Base-by-base conservation (phyloP, 177 flowering plant genomes). In the Tripterygium wilfordii region DNA sequence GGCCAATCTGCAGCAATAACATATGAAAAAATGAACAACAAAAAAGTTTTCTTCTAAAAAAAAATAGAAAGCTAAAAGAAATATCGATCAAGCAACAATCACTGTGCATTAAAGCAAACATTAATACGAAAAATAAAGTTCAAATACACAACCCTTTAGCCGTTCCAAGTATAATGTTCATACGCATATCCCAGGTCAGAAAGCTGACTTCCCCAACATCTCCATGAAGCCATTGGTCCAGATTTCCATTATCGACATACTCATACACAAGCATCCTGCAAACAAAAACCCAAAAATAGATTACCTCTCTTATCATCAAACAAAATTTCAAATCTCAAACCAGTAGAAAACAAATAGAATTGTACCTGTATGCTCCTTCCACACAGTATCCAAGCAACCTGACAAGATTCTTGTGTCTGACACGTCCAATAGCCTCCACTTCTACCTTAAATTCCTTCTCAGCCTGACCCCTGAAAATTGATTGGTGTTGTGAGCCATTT, bases 191-290 rank as follows among this genome's bases (percentile, higher is more conserved):
- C 98, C 98, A 91, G 30, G 98, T 85, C 27, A 91, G 64, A 50
- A 95, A 96, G 65, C 96, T 91, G 43, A 81, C 76, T 47, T 71
- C 79, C 21, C 95, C 98, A 15, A 83, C 96, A 67, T 85, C 92
- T 16, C 96, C 98, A 63, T 88, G 98, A 56, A 91, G 84, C 98
- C 98, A 91, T 50, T 91, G 96, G n/a, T 85, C 98, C 51, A 91
- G 72, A 72, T 88, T 88, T 35, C 98, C 98, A 62, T 85, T 88
- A 63, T 91, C 88, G 25, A 91, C 84, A 54, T 76, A 88, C 60
- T 91, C 96, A 60, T 91, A 91, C 48, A 91, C 98, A 66, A 91
- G 92, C 95, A 91, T 91, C 84, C 98, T 88, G 54, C 26, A 48
- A 10, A 41, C 33, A 30, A 30, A 12, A 12, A 18, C 1, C 46